Evolutionary conservation across 768 basidiomycete genomes (phyloP).

Genomic region (Lactarius vividus): DNA sequence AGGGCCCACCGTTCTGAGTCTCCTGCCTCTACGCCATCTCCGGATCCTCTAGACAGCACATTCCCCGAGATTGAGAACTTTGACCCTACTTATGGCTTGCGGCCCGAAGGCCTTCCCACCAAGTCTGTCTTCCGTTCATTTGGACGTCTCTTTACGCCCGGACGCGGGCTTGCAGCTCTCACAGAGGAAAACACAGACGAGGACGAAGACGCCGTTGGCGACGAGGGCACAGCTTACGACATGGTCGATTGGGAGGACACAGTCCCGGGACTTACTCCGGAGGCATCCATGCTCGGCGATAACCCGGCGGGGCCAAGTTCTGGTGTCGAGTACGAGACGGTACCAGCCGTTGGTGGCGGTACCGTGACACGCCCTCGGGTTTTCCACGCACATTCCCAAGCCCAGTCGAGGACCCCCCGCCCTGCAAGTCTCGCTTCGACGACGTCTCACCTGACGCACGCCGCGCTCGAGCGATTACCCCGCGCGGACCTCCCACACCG

Average conservation of each 20-base stretch:
- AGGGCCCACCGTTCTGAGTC: conserved; percentile 29
- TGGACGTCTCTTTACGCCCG: conserved; percentile 66
- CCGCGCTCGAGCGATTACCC: conserved; percentile 4
- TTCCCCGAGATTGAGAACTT: conserved; percentile 79
- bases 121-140: conserved; percentile 80
- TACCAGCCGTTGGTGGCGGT: conserved; percentile 89
- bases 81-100: conserved; percentile 94
- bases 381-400: conserved; percentile 82
- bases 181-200: conserved; percentile 57
- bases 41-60: conserved; percentile 33
- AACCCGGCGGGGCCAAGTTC: conserved; percentile 39
- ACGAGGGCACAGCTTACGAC: conserved; percentile 50
- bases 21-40: conserved; percentile 34
- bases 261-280: conserved; percentile 45
- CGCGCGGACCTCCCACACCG: conserved; percentile 16
- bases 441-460: conserved; percentile 22
- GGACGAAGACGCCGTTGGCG: conserved; percentile 40
- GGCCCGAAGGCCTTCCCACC: no score
- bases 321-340: conserved; percentile 75
- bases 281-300: conserved; percentile 40
- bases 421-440: conserved; percentile 26
- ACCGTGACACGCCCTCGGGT: conserved; percentile 79
- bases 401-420: conserved; percentile 43
- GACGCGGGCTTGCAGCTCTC: conserved; percentile 69
- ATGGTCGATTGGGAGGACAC: conserved; percentile 70